These are phyloP conservation scores for Rhizopus sp. DNA, from an alignment of 371 early-diverging fungal species.

Conservation along the genomic window DNA sequence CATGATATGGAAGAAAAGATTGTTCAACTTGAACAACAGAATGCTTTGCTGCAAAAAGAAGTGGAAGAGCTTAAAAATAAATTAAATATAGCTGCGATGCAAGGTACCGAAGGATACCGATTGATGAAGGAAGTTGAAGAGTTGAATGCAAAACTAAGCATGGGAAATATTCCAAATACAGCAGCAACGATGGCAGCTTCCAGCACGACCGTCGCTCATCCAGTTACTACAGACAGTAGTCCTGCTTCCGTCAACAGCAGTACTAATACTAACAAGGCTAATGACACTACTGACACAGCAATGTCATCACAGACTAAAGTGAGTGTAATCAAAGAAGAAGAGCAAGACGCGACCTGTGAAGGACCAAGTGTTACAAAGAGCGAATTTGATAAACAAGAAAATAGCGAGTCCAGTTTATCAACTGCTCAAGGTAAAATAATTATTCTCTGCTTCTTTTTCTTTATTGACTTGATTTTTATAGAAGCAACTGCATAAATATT, in stretches of 20 bases:
- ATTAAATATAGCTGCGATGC: constrained; percentile 62
- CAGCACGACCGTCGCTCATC: background rate
- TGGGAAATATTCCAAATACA: constrained; percentile 15
- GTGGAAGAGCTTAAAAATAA: constrained; percentile 68
- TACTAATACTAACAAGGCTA: too few relatives aligned
- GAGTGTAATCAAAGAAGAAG: too few relatives aligned
- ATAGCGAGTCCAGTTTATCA: too few relatives aligned
- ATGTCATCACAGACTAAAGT: too few relatives aligned
- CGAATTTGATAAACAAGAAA: too few relatives aligned
- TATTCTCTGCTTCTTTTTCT: too few relatives aligned
- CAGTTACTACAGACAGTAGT: background rate
- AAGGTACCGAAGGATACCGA: constrained; percentile 57
- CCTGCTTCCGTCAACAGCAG: background rate
- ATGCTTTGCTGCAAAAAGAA: constrained; percentile 59
- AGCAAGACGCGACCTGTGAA: too few relatives aligned
- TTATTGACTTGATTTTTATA: too few relatives aligned
- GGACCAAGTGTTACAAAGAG: too few relatives aligned
- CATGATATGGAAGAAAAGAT: constrained; percentile 72
- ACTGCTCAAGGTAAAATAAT: too few relatives aligned
- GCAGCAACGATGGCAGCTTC: background rate
- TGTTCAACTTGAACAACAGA: constrained; percentile 65
- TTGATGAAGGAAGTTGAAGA: constrained; percentile 69
- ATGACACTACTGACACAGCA: too few relatives aligned
- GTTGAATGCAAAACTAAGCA: constrained; percentile 69
- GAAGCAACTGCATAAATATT: too few relatives aligned